Percentiles rank a stretch among this genome's conserved stretches.
Evolutionary conservation across 345 rosid genomes (phyloP).

Genomic region (Noccaea bulbosa): DNA sequence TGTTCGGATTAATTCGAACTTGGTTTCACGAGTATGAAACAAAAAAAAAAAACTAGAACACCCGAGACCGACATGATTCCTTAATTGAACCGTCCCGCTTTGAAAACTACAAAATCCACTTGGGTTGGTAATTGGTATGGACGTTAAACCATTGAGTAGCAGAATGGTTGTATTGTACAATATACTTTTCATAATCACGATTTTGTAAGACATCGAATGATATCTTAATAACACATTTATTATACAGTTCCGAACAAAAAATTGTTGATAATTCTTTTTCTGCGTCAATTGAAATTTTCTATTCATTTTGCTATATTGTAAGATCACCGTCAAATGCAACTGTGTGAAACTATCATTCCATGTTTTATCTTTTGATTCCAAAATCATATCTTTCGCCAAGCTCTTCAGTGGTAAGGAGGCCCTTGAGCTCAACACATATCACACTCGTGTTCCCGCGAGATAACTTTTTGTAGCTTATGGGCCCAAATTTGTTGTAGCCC

Average conservation of each 20-base stretch:
- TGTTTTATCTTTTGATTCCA: neutral
- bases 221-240: neutral
- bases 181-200: neutral
- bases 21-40: neutral
- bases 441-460: neutral
- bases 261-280: too few species aligned
- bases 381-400: neutral
- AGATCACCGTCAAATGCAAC: too few species aligned
- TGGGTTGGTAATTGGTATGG: neutral
- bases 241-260: neutral
- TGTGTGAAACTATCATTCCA: too few species aligned
- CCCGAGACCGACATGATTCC: slow-evolving; percentile 4
- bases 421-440: neutral
- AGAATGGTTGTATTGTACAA: neutral
- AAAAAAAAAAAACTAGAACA: neutral
- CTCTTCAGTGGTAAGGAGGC: slow-evolving; percentile 1
- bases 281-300: too few species aligned
- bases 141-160: neutral
- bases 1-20: neutral
- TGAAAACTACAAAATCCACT: neutral
- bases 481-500: slow-evolving; percentile 7
- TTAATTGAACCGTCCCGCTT: neutral
- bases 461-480: neutral
- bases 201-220: neutral
- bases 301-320: too few species aligned